phyloP scores from a whole-genome alignment of 169 alveolate species.

The Plasmodium gonderi region DNA sequence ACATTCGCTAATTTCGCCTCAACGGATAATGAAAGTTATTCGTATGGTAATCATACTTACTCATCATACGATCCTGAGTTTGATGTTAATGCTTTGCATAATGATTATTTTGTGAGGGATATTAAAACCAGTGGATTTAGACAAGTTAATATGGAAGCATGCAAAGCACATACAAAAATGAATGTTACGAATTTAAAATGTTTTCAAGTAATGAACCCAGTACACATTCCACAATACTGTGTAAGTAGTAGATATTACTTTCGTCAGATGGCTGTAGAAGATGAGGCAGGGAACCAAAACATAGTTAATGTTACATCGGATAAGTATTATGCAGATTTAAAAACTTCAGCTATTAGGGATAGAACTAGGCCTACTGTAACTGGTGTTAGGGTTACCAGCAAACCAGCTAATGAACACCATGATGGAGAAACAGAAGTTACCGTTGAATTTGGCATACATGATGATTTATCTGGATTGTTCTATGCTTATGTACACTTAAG shows the following conservation, averaged over 20 bases:
- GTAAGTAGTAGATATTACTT: constrained; percentile 78
- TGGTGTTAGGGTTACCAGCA: constrained; percentile 77
- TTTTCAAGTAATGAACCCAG: constrained; percentile 79
- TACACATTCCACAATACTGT: constrained; percentile 76
- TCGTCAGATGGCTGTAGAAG: constrained; percentile 73
- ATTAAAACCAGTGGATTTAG: constrained; percentile 49
- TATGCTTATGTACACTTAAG: constrained; percentile 25
- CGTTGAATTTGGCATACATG: background rate
- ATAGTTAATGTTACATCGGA: constrained; percentile 76
- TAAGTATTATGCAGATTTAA: constrained; percentile 67
- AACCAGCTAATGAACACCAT: constrained; percentile 76
- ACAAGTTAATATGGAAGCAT: constrained; percentile 28
- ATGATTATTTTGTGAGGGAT: constrained; percentile 34
- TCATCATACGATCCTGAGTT: constrained; percentile 9
- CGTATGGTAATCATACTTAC: constrained; percentile 26
- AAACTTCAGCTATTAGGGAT: constrained; percentile 69
- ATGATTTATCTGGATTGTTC: constrained; percentile 24
- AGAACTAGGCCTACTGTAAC: constrained; percentile 74
- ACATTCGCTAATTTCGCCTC: constrained; percentile 49
- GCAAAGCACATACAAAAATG: constrained; percentile 21
- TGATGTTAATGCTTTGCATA: background rate
- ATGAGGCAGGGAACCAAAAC: constrained; percentile 82
- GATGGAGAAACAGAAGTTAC: constrained; percentile 86
- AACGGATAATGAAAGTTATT: constrained; percentile 38
- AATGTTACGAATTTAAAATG: constrained; percentile 77